A percentile compares a stretch with the other conserved stretches of the same genome.
phyloP scores from a whole-genome alignment of 2,329 filamentous ascomycete species.

The Penicillium sp. region DNA sequence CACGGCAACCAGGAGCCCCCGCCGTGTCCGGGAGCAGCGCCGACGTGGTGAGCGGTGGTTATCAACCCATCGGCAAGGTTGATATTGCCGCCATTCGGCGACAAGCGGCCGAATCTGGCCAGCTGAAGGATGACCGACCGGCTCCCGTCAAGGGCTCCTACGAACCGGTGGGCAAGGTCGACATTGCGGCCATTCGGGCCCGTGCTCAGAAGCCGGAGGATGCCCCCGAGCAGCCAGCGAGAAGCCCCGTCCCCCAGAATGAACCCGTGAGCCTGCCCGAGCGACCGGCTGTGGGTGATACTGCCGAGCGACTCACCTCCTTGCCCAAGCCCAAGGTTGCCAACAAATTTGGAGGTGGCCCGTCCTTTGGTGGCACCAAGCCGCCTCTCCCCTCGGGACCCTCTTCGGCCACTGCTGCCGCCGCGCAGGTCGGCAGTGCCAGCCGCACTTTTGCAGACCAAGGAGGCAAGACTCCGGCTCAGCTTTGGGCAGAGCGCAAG shows the following conservation, averaged over 20 bases:
- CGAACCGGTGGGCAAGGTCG: slow-evolving; percentile 93
- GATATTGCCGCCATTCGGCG: slow-evolving; percentile 88
- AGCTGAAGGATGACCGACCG: slow-evolving; percentile 72
- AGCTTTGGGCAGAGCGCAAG: slow-evolving; percentile 98
- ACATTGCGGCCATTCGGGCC: slow-evolving; percentile 91
- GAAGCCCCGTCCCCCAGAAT: slow-evolving; percentile 39
- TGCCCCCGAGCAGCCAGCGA: slow-evolving; percentile 49
- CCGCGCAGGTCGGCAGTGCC: slow-evolving; percentile 70
- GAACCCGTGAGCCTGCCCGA: slow-evolving; percentile 70
- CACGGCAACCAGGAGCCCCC: slow-evolving; percentile 54
- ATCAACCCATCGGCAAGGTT: slow-evolving; percentile 96
- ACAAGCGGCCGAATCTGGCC: slow-evolving; percentile 66
- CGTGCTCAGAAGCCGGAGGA: slow-evolving; percentile 70
- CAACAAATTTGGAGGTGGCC: slow-evolving; percentile 78
- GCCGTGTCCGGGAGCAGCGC: slow-evolving; percentile 50
- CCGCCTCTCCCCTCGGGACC: slow-evolving; percentile 76
- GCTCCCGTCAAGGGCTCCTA: slow-evolving; percentile 89
- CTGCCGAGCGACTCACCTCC: slow-evolving; percentile 78
- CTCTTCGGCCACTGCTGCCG: slow-evolving; percentile 62
- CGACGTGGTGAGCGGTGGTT: slow-evolving; percentile 80
- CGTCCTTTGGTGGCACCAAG: slow-evolving; percentile 84
- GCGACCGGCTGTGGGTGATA: slow-evolving; percentile 71
- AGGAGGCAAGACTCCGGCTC: slow-evolving; percentile 93
- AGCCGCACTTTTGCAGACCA: slow-evolving; percentile 93
- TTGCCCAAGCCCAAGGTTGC: slow-evolving; percentile 94